Conservation (phyloP, 306 rosid species). For the Gleditsia sinensis region DNA sequence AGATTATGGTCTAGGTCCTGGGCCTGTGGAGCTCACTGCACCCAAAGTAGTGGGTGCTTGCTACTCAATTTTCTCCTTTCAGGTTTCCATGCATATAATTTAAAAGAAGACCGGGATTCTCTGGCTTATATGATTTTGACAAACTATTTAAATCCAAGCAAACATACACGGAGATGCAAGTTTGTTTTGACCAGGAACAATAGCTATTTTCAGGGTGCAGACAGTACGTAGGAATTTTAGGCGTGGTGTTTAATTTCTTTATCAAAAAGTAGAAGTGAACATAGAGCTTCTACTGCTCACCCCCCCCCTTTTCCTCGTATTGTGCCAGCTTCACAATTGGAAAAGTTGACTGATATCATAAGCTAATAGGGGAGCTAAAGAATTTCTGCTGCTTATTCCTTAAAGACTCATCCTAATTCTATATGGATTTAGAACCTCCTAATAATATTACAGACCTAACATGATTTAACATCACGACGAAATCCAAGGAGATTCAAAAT, state of each 20-base stretch:
- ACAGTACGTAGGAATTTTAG: background rate
- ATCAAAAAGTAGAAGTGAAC: background rate
- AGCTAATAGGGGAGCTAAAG: background rate
- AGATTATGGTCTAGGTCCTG: background rate
- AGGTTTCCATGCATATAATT: background rate
- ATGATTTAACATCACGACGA: background rate
- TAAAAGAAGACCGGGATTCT: background rate
- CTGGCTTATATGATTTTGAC: background rate
- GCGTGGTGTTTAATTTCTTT: background rate
- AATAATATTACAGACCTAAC: background rate
- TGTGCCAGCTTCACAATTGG: background rate
- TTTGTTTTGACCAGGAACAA: background rate
- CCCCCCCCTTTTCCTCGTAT: background rate
- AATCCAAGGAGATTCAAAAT: background rate
- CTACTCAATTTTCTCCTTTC: background rate
- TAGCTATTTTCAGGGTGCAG: background rate
- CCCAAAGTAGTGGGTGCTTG: constrained; percentile 7
- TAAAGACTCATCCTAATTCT: background rate
- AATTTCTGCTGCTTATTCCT: too few species aligned
- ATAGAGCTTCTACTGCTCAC: background rate
- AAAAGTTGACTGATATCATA: too few species aligned
- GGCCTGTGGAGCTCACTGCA: constrained; percentile 13
- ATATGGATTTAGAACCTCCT: background rate
- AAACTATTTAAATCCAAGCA: background rate
- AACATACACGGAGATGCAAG: background rate